Evolutionary conservation across 2,329 filamentous ascomycete genomes (phyloP).

Genomic region (Epichloe sylvatica): DNA sequence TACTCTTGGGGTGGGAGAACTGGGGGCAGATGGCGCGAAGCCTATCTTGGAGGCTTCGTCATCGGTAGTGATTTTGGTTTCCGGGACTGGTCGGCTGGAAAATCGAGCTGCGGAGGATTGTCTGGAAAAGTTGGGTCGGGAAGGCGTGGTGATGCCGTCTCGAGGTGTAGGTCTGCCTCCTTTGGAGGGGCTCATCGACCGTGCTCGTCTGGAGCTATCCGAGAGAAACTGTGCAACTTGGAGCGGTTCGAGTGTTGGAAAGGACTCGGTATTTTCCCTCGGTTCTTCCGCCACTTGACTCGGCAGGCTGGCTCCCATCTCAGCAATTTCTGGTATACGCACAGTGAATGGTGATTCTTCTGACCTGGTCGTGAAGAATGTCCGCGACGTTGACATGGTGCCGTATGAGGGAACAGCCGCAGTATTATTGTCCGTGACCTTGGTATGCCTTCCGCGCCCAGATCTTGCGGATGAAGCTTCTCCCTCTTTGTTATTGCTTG

Average conservation of each 20-base stretch:
- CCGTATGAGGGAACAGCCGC: conserved; percentile 17
- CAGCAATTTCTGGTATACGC: conserved; percentile 6
- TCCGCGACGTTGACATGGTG: conserved; percentile 17
- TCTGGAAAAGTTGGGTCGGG: conserved; percentile 35
- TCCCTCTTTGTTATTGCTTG: conserved; percentile 1
- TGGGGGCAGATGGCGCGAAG: conserved; percentile 38
- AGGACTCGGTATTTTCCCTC: conserved; percentile 7
- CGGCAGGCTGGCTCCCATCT: conserved; percentile 1
- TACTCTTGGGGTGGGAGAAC: conserved; percentile 13
- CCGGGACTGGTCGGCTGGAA: conserved; percentile 58
- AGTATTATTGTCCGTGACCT: conserved; percentile 3
- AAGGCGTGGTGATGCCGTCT: conserved; percentile 13
- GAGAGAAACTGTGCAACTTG: conserved; percentile 5
- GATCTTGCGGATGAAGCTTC: conserved; percentile 8
- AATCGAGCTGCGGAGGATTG: conserved; percentile 47
- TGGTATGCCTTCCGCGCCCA: conserved; percentile 8
- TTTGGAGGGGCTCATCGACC: conserved; percentile 14
- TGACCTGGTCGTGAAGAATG: neutral
- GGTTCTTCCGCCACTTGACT: neutral
- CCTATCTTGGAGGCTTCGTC: conserved; percentile 51
- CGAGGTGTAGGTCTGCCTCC: conserved; percentile 4
- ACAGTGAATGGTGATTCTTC: conserved; percentile 4
- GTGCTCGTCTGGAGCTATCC: conserved; percentile 8
- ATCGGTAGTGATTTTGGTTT: conserved; percentile 50
- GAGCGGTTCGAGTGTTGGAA: conserved; percentile 11